phyloP scores from a whole-genome alignment of 129 eudicot genomes.

The Sambucus nigra region DNA sequence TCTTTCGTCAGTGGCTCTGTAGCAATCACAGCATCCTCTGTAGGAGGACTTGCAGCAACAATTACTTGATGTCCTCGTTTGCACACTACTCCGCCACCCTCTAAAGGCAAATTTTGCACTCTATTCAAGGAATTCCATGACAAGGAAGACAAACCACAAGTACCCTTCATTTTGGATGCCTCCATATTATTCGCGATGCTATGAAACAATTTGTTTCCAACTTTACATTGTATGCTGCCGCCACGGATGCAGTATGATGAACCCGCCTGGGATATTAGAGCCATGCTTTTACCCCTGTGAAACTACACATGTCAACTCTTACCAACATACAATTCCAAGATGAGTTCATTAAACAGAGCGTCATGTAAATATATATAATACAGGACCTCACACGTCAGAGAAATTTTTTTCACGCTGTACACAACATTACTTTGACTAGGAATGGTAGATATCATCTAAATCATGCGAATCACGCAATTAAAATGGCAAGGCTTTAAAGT shows the following conservation, averaged over 20 bases:
- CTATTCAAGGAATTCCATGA: slow-evolving; percentile 27
- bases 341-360: neutral
- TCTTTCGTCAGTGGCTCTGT: slow-evolving; percentile 87
- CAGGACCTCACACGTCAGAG: neutral
- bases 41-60: slow-evolving; percentile 98
- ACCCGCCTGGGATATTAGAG: slow-evolving; percentile 34
- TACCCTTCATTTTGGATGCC: slow-evolving; percentile 26
- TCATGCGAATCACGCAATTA: neutral
- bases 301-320: neutral
- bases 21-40: slow-evolving; percentile 64
- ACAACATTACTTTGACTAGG: neutral
- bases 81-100: slow-evolving; percentile 6
- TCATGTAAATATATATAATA: neutral
- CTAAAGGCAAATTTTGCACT: slow-evolving; percentile 19
- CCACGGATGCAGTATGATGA: slow-evolving; percentile 29
- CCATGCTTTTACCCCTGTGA: slow-evolving; percentile 42
- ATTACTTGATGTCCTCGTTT: slow-evolving; percentile 36
- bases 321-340: neutral
- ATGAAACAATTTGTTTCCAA: slow-evolving; percentile 17
- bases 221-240: slow-evolving; percentile 32
- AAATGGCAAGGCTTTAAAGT: no score
- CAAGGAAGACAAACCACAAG: slow-evolving; percentile 17
- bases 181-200: slow-evolving; percentile 22
- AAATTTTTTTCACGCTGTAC: neutral
- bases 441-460: neutral